Evolutionary conservation across 2,329 filamentous ascomycete genomes (phyloP).

Genomic region (Pyrenochaeta sp.): DNA sequence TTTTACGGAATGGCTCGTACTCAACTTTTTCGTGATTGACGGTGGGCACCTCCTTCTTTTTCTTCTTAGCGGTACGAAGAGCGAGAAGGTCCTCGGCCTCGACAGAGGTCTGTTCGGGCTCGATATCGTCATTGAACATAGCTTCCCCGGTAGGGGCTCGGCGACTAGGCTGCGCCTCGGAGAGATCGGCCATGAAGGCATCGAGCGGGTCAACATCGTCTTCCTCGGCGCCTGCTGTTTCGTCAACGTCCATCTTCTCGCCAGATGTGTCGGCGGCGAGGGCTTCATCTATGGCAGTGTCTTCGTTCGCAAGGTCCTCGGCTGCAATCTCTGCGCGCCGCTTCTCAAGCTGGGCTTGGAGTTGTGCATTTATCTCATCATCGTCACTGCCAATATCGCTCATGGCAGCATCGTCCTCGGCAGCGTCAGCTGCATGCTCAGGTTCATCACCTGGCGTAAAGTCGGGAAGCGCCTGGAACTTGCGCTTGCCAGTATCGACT

Average conservation of each 20-base stretch:
- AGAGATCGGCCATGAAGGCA: slow-evolving; percentile 87
- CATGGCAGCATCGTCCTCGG: slow-evolving; percentile 77
- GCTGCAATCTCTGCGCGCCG: slow-evolving; percentile 67
- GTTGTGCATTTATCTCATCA: slow-evolving; percentile 83
- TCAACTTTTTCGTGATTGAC: slow-evolving; percentile 88
- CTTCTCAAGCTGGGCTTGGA: slow-evolving; percentile 80
- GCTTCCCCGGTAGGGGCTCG: slow-evolving; percentile 76
- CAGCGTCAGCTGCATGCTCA: slow-evolving; percentile 38
- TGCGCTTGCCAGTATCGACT: slow-evolving; percentile 82
- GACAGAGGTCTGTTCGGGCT: slow-evolving; percentile 70
- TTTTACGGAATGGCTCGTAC: slow-evolving; percentile 86
- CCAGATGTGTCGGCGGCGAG: slow-evolving; percentile 29
- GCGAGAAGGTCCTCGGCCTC: slow-evolving; percentile 62
- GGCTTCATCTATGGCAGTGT: slow-evolving; percentile 57
- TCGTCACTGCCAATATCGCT: slow-evolving; percentile 85
- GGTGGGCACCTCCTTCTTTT: slow-evolving; percentile 94
- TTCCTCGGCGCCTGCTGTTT: slow-evolving; percentile 59
- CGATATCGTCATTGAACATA: slow-evolving; percentile 86
- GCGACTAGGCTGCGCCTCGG: slow-evolving; percentile 47
- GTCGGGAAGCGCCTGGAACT: slow-evolving; percentile 84
- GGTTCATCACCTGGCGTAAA: slow-evolving; percentile 61
- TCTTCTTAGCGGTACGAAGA: slow-evolving; percentile 72
- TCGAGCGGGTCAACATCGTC: slow-evolving; percentile 89
- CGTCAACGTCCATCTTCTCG: slow-evolving; percentile 67
- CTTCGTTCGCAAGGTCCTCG: slow-evolving; percentile 62